Evolutionary conservation across 371 early-diverging fungal genomes (phyloP).

Genomic region (Rhizomucor pusillus): DNA sequence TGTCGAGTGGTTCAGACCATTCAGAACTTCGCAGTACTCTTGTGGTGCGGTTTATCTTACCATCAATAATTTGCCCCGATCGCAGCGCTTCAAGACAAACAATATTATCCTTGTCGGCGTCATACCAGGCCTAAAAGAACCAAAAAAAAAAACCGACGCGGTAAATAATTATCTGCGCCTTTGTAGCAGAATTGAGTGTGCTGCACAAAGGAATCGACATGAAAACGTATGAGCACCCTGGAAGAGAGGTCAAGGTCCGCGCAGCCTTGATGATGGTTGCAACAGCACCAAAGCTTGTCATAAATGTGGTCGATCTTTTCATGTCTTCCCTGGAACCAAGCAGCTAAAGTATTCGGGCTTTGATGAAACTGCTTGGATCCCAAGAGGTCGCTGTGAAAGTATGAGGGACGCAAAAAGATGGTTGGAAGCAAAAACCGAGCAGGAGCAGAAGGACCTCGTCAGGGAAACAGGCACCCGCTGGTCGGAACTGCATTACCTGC

Average conservation of each 20-base stretch:
- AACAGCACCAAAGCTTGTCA: constrained; percentile 3
- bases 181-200: constrained; percentile 8
- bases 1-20: constrained; percentile 14
- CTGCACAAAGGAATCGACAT: constrained; percentile 5
- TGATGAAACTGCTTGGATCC: background rate
- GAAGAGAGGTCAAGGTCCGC: background rate
- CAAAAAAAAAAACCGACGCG: background rate
- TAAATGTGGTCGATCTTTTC: constrained; percentile 5
- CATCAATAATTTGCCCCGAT: constrained; percentile 10
- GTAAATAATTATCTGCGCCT: constrained; percentile 10
- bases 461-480: constrained; percentile 8
- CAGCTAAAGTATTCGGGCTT: constrained; percentile 3
- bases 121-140: constrained; percentile 8
- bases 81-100: background rate
- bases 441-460: background rate
- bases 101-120: constrained; percentile 12
- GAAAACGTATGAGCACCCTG: background rate
- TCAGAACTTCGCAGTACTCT: background rate
- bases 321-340: background rate
- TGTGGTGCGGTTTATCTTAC: constrained; percentile 12
- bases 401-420: background rate
- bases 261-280: constrained; percentile 10
- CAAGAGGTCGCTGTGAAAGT: background rate
- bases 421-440: background rate
- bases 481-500: constrained; percentile 7